Evolutionary conservation across 768 basidiomycete species (phyloP).

Genomic region (Leccinum pellstonianum): DNA sequence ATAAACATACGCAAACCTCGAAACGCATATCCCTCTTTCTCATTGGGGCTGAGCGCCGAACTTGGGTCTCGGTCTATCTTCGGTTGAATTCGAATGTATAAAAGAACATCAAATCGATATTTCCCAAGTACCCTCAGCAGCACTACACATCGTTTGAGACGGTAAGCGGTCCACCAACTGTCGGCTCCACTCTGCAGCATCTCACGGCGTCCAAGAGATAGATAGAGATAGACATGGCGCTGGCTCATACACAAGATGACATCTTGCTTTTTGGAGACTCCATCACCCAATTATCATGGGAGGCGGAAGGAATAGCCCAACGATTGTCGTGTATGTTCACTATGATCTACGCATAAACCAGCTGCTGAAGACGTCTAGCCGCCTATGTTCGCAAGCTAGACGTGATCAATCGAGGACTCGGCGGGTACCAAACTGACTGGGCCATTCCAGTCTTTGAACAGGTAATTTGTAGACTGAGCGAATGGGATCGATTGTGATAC

Average conservation of each 20-base stretch:
- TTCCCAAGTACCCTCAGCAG: not conserved
- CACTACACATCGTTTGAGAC: not conserved
- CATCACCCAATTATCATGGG: slow-evolving; percentile 70
- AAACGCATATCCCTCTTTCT: no score
- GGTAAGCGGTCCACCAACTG: not conserved
- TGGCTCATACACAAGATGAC: slow-evolving; percentile 53
- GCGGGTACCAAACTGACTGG: slow-evolving; percentile 90
- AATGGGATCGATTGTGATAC: not conserved
- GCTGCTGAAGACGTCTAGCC: slow-evolving; percentile 41
- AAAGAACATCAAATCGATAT: not conserved
- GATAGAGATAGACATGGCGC: slow-evolving; percentile 42
- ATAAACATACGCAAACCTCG: no score
- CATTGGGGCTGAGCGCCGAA: not conserved
- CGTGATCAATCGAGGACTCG: slow-evolving; percentile 80
- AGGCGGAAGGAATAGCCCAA: slow-evolving; percentile 61
- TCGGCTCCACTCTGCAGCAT: not conserved
- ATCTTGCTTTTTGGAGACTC: slow-evolving; percentile 83
- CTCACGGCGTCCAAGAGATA: not conserved
- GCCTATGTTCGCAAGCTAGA: slow-evolving; percentile 80
- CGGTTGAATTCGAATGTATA: not conserved
- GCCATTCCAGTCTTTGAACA: slow-evolving; percentile 75
- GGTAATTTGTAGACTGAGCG: slow-evolving; percentile 35
- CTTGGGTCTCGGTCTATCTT: not conserved
- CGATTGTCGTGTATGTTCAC: slow-evolving; percentile 46
- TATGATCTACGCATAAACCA: not conserved